These are phyloP conservation scores for Drosera capensis DNA, from an alignment of 148 eudicot genomes.

Conservation along the genomic window DNA sequence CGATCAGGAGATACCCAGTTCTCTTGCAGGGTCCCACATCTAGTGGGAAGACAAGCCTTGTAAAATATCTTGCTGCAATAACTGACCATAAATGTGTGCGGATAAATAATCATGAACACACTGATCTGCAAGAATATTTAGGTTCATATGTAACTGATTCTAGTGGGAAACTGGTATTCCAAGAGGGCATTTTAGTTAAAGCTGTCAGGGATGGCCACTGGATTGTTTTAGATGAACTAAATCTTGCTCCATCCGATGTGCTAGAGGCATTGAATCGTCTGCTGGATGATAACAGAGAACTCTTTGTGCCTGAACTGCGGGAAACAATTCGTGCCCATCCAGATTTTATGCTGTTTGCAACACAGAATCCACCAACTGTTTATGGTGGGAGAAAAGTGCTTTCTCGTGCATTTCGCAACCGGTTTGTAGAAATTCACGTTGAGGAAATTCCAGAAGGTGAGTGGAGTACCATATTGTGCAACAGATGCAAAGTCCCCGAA, in stretches of 20 bases:
- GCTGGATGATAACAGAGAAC: constrained; percentile 90
- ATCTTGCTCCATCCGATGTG: constrained; percentile 97
- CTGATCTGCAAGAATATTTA: constrained; percentile 90
- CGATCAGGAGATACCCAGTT: constrained; percentile 78
- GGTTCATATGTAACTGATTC: constrained; percentile 91
- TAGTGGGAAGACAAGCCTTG: constrained; percentile 97
- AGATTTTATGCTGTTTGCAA: constrained; percentile 91
- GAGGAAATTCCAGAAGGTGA: constrained; percentile 88
- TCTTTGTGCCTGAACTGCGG: constrained; percentile 73
- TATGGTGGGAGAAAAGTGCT: constrained; percentile 98
- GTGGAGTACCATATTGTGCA: constrained; percentile 51
- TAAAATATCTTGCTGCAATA: constrained; percentile 77
- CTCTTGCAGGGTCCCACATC: constrained; percentile 97
- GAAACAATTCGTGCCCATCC: constrained; percentile 87
- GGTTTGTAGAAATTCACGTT: constrained; percentile 97
- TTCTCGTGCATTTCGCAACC: constrained; percentile 96
- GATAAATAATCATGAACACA: constrained; percentile 92
- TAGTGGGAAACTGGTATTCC: constrained; percentile 70
- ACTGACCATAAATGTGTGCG: constrained; percentile 91
- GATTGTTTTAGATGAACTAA: constrained; percentile 96
- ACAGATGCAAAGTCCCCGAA: constrained; percentile 53
- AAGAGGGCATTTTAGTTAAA: constrained; percentile 84
- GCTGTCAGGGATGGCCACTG: constrained; percentile 89
- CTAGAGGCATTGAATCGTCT: constrained; percentile 88
- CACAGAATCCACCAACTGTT: constrained; percentile 95